A percentile compares a stretch with the other conserved stretches of the same genome.
Evolutionary conservation across 2,329 filamentous ascomycete species (phyloP).

Genomic region (Clarireedia homoeocarpa): DNA sequence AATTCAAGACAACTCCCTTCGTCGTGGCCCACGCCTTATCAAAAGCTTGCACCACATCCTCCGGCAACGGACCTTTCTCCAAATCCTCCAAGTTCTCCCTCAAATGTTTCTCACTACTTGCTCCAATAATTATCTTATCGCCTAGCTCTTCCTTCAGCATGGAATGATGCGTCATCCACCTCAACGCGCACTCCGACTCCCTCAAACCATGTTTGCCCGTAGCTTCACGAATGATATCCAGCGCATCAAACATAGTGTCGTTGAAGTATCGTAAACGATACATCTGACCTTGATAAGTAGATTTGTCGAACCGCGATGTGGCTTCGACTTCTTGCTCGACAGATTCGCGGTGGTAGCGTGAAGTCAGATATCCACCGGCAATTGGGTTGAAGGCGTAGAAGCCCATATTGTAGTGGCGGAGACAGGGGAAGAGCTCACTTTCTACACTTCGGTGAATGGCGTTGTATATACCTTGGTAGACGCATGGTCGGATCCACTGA

Average conservation of each 20-base stretch:
- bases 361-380: conserved; percentile 38
- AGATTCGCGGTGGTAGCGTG: conserved; percentile 42
- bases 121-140: conserved; percentile 53
- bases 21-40: conserved; percentile 4
- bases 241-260: conserved; percentile 54
- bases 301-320: conserved; percentile 28
- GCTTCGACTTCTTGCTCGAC: conserved; percentile 13
- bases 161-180: conserved; percentile 68
- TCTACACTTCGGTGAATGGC: conserved; percentile 44
- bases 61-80: conserved; percentile 64
- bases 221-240: conserved; percentile 60
- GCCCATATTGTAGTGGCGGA: conserved; percentile 50
- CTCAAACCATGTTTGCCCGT: conserved; percentile 59
- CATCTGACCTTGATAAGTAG: conserved; percentile 39
- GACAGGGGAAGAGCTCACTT: conserved; percentile 49
- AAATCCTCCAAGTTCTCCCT: conserved; percentile 48
- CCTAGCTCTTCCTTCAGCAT: conserved; percentile 43
- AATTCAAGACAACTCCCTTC: not conserved
- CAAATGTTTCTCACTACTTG: conserved; percentile 49
- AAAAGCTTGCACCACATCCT: conserved; percentile 46
- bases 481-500: conserved; percentile 27
- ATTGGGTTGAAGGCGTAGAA: conserved; percentile 56
- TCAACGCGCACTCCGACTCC: conserved; percentile 66
- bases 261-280: conserved; percentile 54
- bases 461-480: conserved; percentile 31